Percentiles rank a stretch among this genome's conserved stretches.
These are phyloP conservation scores for Aspergillus tanneri DNA, from an alignment of 2,329 filamentous ascomycete species.

Conservation along the genomic window DNA sequence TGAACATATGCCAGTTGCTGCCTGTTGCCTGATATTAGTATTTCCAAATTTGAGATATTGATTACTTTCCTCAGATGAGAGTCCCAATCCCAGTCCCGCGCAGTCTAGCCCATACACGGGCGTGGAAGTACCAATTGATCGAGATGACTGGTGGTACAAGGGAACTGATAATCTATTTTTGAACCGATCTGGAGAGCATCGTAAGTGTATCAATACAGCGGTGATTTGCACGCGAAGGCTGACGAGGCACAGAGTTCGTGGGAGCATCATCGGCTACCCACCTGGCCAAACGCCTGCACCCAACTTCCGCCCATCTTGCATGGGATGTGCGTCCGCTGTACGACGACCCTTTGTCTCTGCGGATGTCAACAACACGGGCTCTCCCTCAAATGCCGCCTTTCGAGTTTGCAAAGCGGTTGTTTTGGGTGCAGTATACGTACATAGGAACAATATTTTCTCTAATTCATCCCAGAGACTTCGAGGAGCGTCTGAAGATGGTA, in stretches of 20 bases:
- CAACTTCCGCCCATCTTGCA: slow-evolving; percentile 34
- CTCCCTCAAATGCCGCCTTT: slow-evolving; percentile 50
- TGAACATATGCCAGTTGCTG: too few relatives aligned
- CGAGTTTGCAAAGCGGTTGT: slow-evolving; percentile 53
- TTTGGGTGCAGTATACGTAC: slow-evolving; percentile 55
- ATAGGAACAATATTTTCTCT: slow-evolving; percentile 60
- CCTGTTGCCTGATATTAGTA: too few relatives aligned
- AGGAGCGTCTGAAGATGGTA: slow-evolving; percentile 45
- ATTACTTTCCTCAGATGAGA: background rate
- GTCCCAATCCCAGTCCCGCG: slow-evolving; percentile 13
- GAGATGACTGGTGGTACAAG: slow-evolving; percentile 44
- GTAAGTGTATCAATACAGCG: slow-evolving; percentile 16
- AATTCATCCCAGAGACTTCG: slow-evolving; percentile 50
- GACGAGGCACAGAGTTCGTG: slow-evolving; percentile 28
- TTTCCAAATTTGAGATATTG: background rate
- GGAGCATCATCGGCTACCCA: slow-evolving; percentile 38
- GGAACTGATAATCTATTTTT: slow-evolving; percentile 37
- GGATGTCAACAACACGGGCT: slow-evolving; percentile 25
- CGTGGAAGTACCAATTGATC: slow-evolving; percentile 26
- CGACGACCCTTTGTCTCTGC: slow-evolving; percentile 34
- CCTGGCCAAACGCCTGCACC: slow-evolving; percentile 37
- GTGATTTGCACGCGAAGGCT: background rate
- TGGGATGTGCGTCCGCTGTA: slow-evolving; percentile 39
- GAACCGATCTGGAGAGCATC: slow-evolving; percentile 38
- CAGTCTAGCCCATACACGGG: slow-evolving; percentile 20